Evolutionary conservation across 306 rosid genomes (phyloP).

Genomic region (Begonia fuchsioides): DNA sequence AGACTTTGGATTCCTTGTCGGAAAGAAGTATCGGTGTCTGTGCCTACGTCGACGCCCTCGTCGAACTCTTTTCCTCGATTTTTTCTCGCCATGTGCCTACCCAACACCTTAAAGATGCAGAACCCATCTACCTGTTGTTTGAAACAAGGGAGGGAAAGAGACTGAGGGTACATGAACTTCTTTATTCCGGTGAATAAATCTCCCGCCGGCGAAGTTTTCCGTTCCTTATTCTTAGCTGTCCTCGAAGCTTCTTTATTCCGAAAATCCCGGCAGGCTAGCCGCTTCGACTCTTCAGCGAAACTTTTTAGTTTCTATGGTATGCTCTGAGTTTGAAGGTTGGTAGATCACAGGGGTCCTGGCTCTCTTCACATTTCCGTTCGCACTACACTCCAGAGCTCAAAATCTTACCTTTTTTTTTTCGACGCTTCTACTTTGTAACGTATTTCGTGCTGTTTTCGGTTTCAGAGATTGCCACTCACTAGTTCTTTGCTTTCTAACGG

Average conservation of each 20-base stretch:
- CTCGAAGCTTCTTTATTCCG: not conserved
- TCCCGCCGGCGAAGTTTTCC: no score
- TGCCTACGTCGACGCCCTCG: not conserved
- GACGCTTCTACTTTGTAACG: not conserved
- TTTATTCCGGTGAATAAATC: no score
- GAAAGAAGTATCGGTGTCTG: not conserved
- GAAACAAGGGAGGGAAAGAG: no score
- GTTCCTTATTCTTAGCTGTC: not conserved
- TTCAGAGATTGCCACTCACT: not conserved
- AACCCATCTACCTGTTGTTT: no score
- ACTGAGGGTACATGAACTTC: no score
- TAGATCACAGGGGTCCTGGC: no score
- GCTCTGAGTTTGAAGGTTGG: no score
- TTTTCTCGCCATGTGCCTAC: not conserved
- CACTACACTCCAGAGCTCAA: not conserved
- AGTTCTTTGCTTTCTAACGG: no score
- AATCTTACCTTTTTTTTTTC: not conserved
- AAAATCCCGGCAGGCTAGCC: not conserved
- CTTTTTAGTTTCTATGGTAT: not conserved
- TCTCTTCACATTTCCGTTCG: no score
- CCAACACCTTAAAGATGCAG: not conserved
- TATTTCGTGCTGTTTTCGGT: not conserved
- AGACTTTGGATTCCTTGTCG: not conserved
- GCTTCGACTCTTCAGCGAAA: not conserved
- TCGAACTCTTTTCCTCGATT: no score